phyloP scores from a whole-genome alignment of 2,329 filamentous ascomycete genomes.

The Ceratocystiopsis sp. region DNA sequence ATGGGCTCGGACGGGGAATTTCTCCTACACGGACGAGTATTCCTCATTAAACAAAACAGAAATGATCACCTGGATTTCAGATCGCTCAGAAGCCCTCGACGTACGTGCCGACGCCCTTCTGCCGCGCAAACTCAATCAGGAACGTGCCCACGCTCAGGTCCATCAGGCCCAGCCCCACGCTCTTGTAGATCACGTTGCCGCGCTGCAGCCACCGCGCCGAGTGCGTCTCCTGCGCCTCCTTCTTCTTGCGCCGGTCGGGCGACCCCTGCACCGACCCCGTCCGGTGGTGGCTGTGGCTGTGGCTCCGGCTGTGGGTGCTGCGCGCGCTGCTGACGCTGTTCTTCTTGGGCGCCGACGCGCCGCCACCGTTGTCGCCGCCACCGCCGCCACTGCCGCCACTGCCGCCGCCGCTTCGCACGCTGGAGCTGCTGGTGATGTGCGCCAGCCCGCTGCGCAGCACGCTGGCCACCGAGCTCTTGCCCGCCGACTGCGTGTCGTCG shows the following conservation, averaged over 20 bases:
- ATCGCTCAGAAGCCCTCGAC: conserved; percentile 31
- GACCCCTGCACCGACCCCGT: conserved; percentile 16
- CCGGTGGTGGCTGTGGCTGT: conserved; percentile 11
- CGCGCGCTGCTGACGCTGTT: no score
- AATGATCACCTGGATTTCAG: no score
- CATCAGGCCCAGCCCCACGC: conserved; percentile 49
- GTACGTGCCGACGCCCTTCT: conserved; percentile 35
- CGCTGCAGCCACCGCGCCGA: conserved; percentile 38
- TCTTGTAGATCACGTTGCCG: conserved; percentile 53
- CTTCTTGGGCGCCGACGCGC: no score
- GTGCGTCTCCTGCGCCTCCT: conserved; percentile 30
- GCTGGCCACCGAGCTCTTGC: not conserved
- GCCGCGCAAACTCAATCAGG: conserved; percentile 35
- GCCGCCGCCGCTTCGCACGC: no score
- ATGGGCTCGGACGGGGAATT: no score
- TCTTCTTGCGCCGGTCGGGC: conserved; percentile 13
- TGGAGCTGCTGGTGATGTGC: no score
- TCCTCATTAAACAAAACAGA: no score
- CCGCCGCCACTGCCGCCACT: no score
- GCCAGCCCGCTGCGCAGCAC: not conserved
- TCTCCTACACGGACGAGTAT: no score
- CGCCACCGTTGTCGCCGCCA: no score
- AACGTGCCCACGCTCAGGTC: conserved; percentile 45
- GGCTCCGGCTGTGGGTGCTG: not conserved
- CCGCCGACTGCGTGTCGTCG: conserved; percentile 4